Evolutionary conservation across 768 basidiomycete genomes (phyloP).

Genomic region (Agrocybe chaxingu): DNA sequence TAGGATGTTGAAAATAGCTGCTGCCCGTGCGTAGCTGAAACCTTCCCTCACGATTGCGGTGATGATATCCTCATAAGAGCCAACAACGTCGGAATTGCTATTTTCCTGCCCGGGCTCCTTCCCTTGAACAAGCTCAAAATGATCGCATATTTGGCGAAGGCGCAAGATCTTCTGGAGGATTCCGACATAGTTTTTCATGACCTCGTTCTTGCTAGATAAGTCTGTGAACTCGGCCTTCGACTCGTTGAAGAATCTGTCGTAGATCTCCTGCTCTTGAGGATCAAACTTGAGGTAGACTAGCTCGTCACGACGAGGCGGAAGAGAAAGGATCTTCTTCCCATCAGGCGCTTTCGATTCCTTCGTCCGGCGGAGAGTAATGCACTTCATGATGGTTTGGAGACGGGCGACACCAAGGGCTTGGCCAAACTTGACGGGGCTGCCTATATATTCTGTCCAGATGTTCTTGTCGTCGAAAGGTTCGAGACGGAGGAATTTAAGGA

Average conservation of each 20-base stretch:
- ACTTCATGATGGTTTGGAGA: conserved; percentile 96
- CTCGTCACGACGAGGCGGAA: conserved; percentile 90
- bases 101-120: conserved; percentile 46
- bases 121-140: conserved; percentile 83
- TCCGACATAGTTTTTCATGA: conserved; percentile 98
- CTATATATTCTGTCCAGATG: conserved; percentile 90
- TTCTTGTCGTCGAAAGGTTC: conserved; percentile 92
- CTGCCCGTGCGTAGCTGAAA: conserved; percentile 68
- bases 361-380: conserved; percentile 93
- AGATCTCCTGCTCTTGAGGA: conserved; percentile 77
- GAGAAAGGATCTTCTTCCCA: conserved; percentile 79
- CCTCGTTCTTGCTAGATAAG: conserved; percentile 82
- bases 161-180: conserved; percentile 96
- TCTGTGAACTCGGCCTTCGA: conserved; percentile 91
- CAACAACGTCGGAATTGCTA: conserved; percentile 40
- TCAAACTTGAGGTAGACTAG: conserved; percentile 84
- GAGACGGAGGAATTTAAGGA: conserved; percentile 93
- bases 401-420: conserved; percentile 87
- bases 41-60: conserved; percentile 77
- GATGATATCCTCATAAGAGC: conserved; percentile 77
- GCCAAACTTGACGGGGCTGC: conserved; percentile 89
- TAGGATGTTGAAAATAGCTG: conserved; percentile 80
- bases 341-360: conserved; percentile 84
- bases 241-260: conserved; percentile 84
- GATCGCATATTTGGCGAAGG: conserved; percentile 96